Base-by-base conservation (phyloP, 352 stramenopile species). In the Globisporangium splendens region DNA sequence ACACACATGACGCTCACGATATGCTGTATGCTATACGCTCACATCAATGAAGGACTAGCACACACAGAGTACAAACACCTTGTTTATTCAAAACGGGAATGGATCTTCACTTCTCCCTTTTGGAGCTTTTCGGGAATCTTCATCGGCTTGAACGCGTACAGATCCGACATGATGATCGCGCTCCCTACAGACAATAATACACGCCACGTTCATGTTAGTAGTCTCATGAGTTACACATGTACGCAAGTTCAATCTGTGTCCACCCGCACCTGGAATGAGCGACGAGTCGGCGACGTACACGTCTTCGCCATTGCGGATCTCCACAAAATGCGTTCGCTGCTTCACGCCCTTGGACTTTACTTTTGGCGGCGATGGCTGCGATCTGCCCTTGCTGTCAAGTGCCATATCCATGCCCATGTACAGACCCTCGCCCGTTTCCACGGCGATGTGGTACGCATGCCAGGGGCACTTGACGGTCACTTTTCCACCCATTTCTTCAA, bases 321-420 rank as follows among this genome's bases (percentile, higher is more conserved):
- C 56, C 35, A 95, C 80, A 28, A 86, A 85, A 65, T 93, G 86
- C 10, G 82, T 92, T 46, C 86, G 79, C 72, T 95, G 86, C 63
- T 91, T 93, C 43, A 92, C 77, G 44, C 86, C 83, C 61, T 95
- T 93, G 54, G 76, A 88, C 58, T 93, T 92, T 39, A 95, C 63
- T 51, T 67, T 63, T 1, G 83, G 80, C 3, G 67, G 63, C 46
- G 81, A 80, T 3, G 75, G 61, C 59, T 81, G 56, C 13, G 86
- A 63, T 47, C 83, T 81, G 33, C 79, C 80, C 7, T 55, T 62
- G 13, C 73, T 42, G 3, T 66, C 75, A 44, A 88, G 77, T 10
- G 67, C 68, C 78, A 90, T 87, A 52, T 95, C 77, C 35, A 95
- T 66, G 52, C 86, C 83, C 66, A 87, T 90, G 75, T 95, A 95